Conservation (phyloP, 352 stramenopile species). For the Phytopythium montanum region DNA sequence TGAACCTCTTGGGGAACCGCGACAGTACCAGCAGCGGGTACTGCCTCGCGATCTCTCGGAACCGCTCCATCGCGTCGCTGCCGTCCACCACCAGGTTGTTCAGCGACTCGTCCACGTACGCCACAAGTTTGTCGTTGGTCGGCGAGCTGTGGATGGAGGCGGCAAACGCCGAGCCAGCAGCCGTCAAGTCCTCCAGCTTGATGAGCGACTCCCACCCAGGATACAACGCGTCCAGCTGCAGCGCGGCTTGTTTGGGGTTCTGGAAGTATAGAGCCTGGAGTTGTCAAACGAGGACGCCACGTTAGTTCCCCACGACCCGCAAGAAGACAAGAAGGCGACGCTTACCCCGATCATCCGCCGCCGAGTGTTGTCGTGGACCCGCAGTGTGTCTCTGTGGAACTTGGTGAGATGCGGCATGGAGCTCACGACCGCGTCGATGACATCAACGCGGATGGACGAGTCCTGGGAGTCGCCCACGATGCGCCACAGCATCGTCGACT, state of each 20-base stretch:
- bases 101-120: constrained; percentile 48
- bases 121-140: constrained; percentile 13
- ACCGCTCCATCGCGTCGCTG: constrained; percentile 49
- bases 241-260: constrained; percentile 40
- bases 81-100: constrained; percentile 35
- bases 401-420: constrained; percentile 29
- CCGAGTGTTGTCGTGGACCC: constrained; percentile 15
- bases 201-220: constrained; percentile 56
- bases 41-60: constrained; percentile 51
- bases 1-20: constrained; percentile 42
- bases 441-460: constrained; percentile 28
- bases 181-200: constrained; percentile 9
- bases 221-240: constrained; percentile 45
- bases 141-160: constrained; percentile 1
- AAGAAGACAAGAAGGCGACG: neutral
- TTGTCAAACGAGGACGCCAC: constrained; percentile 1
- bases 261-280: constrained; percentile 56
- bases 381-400: constrained; percentile 1
- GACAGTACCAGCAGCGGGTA: constrained; percentile 54
- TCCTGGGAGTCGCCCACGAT: constrained; percentile 26
- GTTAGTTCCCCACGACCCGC: neutral
- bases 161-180: constrained; percentile 13
- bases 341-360: constrained; percentile 53
- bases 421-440: constrained; percentile 42
- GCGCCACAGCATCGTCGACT: constrained; percentile 8